A percentile compares a stretch with the other conserved stretches of the same genome.
Evolutionary conservation across 2,329 filamentous ascomycete genomes (phyloP).

Genomic region (Cordyceps farinosa): DNA sequence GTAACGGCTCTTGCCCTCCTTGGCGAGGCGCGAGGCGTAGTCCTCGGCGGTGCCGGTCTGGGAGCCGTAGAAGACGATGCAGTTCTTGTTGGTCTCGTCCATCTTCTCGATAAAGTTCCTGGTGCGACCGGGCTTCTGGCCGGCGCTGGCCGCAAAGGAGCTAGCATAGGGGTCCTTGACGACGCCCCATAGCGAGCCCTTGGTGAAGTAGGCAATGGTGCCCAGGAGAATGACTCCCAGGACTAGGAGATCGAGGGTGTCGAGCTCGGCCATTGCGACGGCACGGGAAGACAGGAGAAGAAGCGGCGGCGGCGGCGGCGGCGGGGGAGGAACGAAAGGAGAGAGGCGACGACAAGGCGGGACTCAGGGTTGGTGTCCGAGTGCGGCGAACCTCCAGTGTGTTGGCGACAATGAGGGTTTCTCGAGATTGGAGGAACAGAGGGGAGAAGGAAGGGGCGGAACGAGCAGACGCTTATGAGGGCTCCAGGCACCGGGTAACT

Average conservation of each 20-base stretch:
- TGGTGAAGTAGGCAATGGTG: slow-evolving; percentile 94
- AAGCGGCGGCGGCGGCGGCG: not conserved
- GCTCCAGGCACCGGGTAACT: not conserved
- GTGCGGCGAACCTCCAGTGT: not conserved
- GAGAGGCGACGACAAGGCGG: slow-evolving; percentile 2
- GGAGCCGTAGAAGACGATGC: slow-evolving; percentile 96
- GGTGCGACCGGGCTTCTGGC: slow-evolving; percentile 76
- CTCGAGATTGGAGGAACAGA: not conserved
- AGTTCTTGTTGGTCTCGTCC: slow-evolving; percentile 94
- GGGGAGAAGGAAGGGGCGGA: not conserved
- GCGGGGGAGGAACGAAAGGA: not conserved
- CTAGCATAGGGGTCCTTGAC: slow-evolving; percentile 84
- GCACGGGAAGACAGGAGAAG: not conserved
- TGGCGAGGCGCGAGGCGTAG: slow-evolving; percentile 91
- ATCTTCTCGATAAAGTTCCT: slow-evolving; percentile 93
- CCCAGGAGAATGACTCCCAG: slow-evolving; percentile 79
- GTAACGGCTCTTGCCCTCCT: slow-evolving; percentile 95
- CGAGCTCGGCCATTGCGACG: slow-evolving; percentile 82
- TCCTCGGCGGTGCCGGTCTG: slow-evolving; percentile 98
- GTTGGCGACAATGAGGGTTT: not conserved
- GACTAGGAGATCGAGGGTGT: slow-evolving; percentile 92
- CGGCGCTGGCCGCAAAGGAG: slow-evolving; percentile 65
- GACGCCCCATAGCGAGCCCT: slow-evolving; percentile 89
- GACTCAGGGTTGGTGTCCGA: not conserved
- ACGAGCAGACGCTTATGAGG: not conserved